phyloP scores from a whole-genome alignment of 176 grass and related monocot genomes.

The Oryza brachyantha region DNA sequence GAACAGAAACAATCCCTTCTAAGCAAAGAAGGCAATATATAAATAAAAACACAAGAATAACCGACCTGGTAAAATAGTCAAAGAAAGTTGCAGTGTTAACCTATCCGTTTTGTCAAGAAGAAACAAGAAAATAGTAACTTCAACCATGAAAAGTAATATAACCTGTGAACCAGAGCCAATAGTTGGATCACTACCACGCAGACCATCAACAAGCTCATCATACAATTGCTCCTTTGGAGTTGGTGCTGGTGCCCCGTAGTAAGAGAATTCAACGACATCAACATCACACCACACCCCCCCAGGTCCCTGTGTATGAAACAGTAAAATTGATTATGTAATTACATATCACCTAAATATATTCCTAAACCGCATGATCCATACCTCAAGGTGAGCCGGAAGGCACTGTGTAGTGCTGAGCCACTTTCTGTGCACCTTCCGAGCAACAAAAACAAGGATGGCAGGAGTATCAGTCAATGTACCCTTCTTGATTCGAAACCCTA shows the following conservation, averaged over 20 bases:
- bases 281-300: conserved; percentile 98
- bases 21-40: conserved; percentile 3
- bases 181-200: conserved; percentile 84
- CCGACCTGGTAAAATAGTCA: background rate
- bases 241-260: conserved; percentile 89
- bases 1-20: background rate
- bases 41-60: background rate
- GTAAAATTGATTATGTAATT: conserved; percentile 12
- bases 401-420: conserved; percentile 77
- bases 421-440: conserved; percentile 87
- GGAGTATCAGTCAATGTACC: conserved; percentile 78
- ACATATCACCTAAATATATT: conserved; percentile 10
- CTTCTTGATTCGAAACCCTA: conserved; percentile 85
- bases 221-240: conserved; percentile 97
- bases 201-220: conserved; percentile 85
- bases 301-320: conserved; percentile 63
- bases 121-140: conserved; percentile 5
- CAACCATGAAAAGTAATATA: background rate
- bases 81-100: background rate
- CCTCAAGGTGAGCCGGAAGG: conserved; percentile 87
- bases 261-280: conserved; percentile 97
- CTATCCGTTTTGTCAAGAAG: background rate
- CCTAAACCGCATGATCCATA: conserved; percentile 25
- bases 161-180: conserved; percentile 98
- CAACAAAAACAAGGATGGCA: conserved; percentile 94